Evolutionary conservation across 2,329 filamentous ascomycete genomes (phyloP).

Genomic region (Microcyclosporella mali): DNA sequence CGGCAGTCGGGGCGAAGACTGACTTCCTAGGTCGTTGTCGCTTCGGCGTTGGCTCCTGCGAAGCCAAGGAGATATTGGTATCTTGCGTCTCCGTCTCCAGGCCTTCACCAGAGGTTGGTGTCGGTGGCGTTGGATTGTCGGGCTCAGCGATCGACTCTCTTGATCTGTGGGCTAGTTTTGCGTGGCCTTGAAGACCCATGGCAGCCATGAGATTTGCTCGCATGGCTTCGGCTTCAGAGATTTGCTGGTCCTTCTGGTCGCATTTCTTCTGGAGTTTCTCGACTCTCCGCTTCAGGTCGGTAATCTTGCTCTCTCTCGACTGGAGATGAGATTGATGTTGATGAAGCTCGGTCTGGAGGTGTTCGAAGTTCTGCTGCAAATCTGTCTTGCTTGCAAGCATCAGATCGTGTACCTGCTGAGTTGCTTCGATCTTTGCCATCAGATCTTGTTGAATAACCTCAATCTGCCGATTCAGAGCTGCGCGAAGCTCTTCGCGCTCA

Average conservation of each 20-base stretch:
- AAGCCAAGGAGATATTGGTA: conserved; percentile 20
- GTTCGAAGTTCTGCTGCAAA: background rate
- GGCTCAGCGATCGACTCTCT: conserved; percentile 10
- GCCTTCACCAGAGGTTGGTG: conserved; percentile 10
- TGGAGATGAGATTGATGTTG: conserved; percentile 7
- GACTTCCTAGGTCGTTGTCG: conserved; percentile 22
- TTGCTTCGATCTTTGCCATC: conserved; percentile 19
- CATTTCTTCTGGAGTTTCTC: conserved; percentile 29
- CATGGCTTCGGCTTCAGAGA: conserved; percentile 35
- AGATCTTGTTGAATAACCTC: conserved; percentile 37
- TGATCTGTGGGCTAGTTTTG: conserved; percentile 17
- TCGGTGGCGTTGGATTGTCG: conserved; percentile 12
- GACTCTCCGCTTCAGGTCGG: conserved; percentile 24
- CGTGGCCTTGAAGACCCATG: conserved; percentile 27
- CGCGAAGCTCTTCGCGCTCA: conserved; percentile 3
- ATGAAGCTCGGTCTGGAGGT: conserved; percentile 2
- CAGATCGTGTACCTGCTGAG: background rate
- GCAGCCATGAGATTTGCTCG: conserved; percentile 33
- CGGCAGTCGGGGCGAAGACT: conserved; percentile 16
- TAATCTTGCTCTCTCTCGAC: conserved; percentile 12
- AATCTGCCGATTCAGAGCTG: conserved; percentile 26
- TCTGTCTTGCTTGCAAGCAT: conserved; percentile 1
- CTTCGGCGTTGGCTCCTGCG: conserved; percentile 37
- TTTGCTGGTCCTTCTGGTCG: conserved; percentile 32
- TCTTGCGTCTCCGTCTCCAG: conserved; percentile 14